These are phyloP conservation scores for Botrytis galanthina DNA, from an alignment of 2,329 filamentous ascomycete genomes.

Conservation along the genomic window DNA sequence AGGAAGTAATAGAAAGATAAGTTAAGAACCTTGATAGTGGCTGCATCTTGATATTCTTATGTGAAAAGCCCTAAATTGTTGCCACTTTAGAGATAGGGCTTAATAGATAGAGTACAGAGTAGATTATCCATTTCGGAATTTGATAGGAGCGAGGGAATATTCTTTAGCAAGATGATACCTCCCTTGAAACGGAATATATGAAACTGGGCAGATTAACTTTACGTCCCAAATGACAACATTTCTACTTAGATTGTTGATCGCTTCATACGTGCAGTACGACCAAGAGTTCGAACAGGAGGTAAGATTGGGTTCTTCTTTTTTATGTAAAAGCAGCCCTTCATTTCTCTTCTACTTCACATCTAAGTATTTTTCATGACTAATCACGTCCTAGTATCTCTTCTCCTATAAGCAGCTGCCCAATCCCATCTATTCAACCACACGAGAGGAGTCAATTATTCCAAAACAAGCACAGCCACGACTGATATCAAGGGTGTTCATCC, in stretches of 20 bases:
- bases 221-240: not conserved
- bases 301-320: not conserved
- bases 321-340: constrained; percentile 5
- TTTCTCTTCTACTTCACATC: not conserved
- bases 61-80: not conserved
- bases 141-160: not conserved
- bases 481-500: constrained; percentile 1
- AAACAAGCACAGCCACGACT: constrained; percentile 20
- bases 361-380: not conserved
- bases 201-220: not conserved
- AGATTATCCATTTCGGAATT: not conserved
- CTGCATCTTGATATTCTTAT: not conserved
- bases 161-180: not conserved
- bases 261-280: not conserved
- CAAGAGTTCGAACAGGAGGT: not conserved
- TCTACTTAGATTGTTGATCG: not conserved
- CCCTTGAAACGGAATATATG: not conserved
- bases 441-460: constrained; percentile 5
- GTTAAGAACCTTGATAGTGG: not conserved
- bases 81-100: constrained; percentile 1
- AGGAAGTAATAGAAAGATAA: not conserved
- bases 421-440: not conserved
- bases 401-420: not conserved
- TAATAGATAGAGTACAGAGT: not conserved
- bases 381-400: not conserved